Percentiles rank a stretch among this genome's conserved stretches.
Conservation (phyloP, 108 stramenopile species). For the Schizochytrium sp. region DNA sequence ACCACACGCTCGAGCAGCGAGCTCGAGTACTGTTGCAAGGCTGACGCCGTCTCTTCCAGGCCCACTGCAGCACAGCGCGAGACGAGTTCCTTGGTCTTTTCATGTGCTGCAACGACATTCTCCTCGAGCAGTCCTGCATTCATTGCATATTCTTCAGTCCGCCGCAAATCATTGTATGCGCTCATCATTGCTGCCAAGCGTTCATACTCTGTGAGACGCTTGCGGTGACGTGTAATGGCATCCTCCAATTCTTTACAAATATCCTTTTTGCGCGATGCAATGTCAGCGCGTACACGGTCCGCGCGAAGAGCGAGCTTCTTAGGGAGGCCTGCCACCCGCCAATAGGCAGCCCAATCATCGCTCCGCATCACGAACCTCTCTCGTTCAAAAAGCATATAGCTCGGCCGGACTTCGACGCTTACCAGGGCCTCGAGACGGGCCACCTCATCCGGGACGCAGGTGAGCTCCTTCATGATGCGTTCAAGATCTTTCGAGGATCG, state of each 20-base stretch:
- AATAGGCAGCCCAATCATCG: not conserved
- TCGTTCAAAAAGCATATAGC: not conserved
- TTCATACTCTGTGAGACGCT: not conserved
- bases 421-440: not conserved
- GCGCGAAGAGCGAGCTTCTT: not conserved
- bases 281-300: not conserved
- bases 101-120: not conserved
- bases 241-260: not conserved
- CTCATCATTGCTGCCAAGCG: not conserved
- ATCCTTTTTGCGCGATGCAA: not conserved
- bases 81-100: not conserved
- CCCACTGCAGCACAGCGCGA: not conserved
- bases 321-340: not conserved
- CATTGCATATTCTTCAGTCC: not conserved
- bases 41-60: not conserved
- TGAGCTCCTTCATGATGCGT: not conserved
- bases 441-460: not conserved
- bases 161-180: not conserved
- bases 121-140: not conserved
- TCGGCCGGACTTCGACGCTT: not conserved
- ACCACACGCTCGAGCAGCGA: not conserved
- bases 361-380: not conserved
- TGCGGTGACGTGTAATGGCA: not conserved
- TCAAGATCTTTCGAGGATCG: not conserved
- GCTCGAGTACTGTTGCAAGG: not conserved